Conservation (phyloP, 2,329 filamentous ascomycete species). For the Lithohypha guttulata region DNA sequence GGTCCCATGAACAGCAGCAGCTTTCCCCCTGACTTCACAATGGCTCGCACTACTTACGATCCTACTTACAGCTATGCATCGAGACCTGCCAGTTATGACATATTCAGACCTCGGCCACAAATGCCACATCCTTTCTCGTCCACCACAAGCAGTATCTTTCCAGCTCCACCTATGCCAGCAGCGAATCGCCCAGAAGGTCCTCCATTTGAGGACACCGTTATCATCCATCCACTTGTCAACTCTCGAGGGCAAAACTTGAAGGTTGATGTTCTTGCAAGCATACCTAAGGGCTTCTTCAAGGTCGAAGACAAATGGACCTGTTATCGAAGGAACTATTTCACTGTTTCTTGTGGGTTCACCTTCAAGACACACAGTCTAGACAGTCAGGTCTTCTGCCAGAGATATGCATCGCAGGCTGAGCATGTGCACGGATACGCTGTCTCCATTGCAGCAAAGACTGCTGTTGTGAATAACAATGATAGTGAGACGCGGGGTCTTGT, state of each 20-base stretch:
- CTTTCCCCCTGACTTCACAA: not conserved
- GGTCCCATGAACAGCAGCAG: not conserved
- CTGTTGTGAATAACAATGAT: conserved; percentile 56
- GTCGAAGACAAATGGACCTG: conserved; percentile 80
- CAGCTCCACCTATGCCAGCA: not conserved
- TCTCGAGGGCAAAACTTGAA: conserved; percentile 42
- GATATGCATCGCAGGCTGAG: conserved; percentile 33
- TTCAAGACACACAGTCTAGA: conserved; percentile 50
- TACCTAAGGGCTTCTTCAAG: conserved; percentile 83
- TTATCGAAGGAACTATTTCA: conserved; percentile 85
- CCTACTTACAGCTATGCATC: not conserved
- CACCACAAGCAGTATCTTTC: not conserved
- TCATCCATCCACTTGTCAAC: conserved; percentile 28
- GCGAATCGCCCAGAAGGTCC: conserved; percentile 28
- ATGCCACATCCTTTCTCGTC: not conserved
- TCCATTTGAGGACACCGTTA: conserved; percentile 32
- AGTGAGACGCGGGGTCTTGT: conserved; percentile 73
- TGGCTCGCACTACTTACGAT: not conserved
- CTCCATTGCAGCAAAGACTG: conserved; percentile 57
- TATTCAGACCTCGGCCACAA: not conserved
- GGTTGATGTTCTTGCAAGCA: conserved; percentile 64
- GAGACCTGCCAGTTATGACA: not conserved
- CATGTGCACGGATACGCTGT: conserved; percentile 68
- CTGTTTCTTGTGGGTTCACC: conserved; percentile 68
- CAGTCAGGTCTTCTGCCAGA: conserved; percentile 48